phyloP scores from a whole-genome alignment of 2,329 filamentous ascomycete genomes.

The Alternaria gaisen region DNA sequence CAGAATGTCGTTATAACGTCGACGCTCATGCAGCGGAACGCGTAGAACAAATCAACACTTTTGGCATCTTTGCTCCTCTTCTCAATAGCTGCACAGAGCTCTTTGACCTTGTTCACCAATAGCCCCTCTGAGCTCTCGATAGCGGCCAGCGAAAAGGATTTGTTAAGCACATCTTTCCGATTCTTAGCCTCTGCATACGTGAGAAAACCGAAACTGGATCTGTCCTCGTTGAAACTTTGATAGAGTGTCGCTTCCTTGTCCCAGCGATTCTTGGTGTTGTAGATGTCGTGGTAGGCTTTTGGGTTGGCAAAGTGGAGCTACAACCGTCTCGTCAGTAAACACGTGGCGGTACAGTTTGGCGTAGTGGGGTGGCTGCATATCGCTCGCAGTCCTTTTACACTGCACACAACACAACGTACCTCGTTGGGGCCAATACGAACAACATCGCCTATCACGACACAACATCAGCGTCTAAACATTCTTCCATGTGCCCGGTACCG shows the following conservation, averaged over 20 bases:
- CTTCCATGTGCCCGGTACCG: not conserved
- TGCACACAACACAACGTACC: not conserved
- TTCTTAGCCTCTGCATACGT: slow-evolving; percentile 53
- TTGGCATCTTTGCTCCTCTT: slow-evolving; percentile 31
- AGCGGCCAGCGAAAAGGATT: slow-evolving; percentile 54
- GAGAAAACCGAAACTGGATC: slow-evolving; percentile 55
- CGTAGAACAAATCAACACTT: slow-evolving; percentile 36
- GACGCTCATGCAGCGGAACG: slow-evolving; percentile 32
- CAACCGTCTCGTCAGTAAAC: slow-evolving; percentile 8
- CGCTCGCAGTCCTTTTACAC: too few relatives aligned
- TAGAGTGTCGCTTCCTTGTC: slow-evolving; percentile 55
- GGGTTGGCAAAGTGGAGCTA: slow-evolving; percentile 57
- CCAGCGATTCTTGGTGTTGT: slow-evolving; percentile 54
- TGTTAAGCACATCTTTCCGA: slow-evolving; percentile 54
- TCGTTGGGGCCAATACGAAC: slow-evolving; percentile 43
- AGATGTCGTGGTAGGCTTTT: slow-evolving; percentile 55
- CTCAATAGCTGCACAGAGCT: slow-evolving; percentile 42
- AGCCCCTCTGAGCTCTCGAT: slow-evolving; percentile 50
- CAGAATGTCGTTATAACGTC: slow-evolving; percentile 49
- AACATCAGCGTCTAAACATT: slow-evolving; percentile 13
- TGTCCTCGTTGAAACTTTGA: slow-evolving; percentile 52
- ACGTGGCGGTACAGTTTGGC: not conserved
- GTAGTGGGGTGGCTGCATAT: not conserved
- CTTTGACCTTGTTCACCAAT: slow-evolving; percentile 49
- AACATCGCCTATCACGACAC: slow-evolving; percentile 29